Base-by-base conservation (phyloP, 2,329 filamentous ascomycete genomes). In the Sarocladium kiliense region DNA sequence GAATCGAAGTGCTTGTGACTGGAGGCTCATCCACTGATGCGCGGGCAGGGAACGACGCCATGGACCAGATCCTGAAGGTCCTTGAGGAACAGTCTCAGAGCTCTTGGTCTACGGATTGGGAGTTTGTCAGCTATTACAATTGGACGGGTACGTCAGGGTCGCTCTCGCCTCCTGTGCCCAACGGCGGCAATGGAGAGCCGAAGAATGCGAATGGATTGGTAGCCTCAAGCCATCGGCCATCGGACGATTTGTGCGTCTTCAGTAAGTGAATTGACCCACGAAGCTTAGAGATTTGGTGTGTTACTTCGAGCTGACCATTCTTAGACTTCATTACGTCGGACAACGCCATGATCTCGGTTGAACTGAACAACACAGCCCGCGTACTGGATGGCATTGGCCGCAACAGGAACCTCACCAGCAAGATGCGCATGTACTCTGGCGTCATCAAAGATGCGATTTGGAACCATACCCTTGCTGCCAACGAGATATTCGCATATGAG, bases 221-320 rank as follows among this genome's bases (percentile, higher is more conserved):
- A 45, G 82, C 89, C 55, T 89, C 86, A 54, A 88, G 89, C 1
- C 94, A 94, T 73, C 80, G 91, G 1, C 91, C 91, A 0, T 91
- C 87, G 55, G 91, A 95, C 67, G 91, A 96, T 67, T 83, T 89
- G 7, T 89, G 87, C 1, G 90, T 89, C 53, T 84, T 91, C 60
- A 63, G 62, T 64, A 44, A 51, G 62, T 16, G 27, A 34, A 21
- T 14, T 6, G n/a, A 44, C 18, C 11, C 16, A 6, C 41, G 7
- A 6, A 11, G 23, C 32, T 27, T 30, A 11, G 12, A 7, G 41
- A 9, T n/a, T 23, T 12, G 27, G 5, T 21, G 19, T 21, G 23
- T 10, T 10, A 19, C 18, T 14, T 6, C 32, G 7, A 6, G 27
- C 47, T 51, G 30, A 51, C 18, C 6, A n/a, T 3, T 58, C n/a